phyloP scores from a whole-genome alignment of 768 basidiomycete genomes.

The Calvatia gigantea region DNA sequence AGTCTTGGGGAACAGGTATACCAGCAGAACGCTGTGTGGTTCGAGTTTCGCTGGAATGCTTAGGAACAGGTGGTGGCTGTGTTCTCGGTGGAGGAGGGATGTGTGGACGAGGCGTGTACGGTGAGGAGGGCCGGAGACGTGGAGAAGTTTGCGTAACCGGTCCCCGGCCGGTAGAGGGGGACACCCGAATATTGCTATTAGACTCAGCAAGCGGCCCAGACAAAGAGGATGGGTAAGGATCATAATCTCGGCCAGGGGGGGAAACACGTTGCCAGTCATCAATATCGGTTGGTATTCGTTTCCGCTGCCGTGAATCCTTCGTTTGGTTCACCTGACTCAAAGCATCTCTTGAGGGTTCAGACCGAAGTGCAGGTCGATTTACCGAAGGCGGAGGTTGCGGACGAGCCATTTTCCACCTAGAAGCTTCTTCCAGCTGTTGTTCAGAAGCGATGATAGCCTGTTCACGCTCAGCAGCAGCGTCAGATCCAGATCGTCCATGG shows the following conservation, averaged over 20 bases:
- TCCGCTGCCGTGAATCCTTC: conserved; percentile 21
- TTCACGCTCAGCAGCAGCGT: conserved; percentile 50
- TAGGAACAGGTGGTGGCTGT: conserved; percentile 35
- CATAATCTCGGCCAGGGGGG: conserved; percentile 19
- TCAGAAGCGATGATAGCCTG: conserved; percentile 36
- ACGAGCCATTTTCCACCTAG: conserved; percentile 17
- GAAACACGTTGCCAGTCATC: conserved; percentile 21
- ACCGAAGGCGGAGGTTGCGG: conserved; percentile 11
- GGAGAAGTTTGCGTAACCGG: conserved; percentile 23
- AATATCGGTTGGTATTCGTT: conserved; percentile 20
- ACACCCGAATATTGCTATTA: conserved; percentile 19
- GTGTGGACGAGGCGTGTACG: conserved; percentile 27
- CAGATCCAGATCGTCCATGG: conserved; percentile 47
- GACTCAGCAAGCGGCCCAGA: conserved; percentile 6
- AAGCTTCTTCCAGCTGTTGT: conserved; percentile 25
- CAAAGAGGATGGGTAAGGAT: conserved; percentile 24
- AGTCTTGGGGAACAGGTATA: conserved; percentile 33
- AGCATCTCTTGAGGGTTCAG: conserved; percentile 8
- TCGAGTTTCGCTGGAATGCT: conserved; percentile 29
- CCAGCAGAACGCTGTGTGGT: conserved; percentile 17
- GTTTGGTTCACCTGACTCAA: conserved; percentile 9
- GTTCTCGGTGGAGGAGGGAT: conserved; percentile 35
- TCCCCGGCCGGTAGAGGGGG: conserved; percentile 19
- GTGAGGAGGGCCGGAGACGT: conserved; percentile 23
- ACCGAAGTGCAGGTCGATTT: conserved; percentile 4